These are phyloP conservation scores for Pythium phragmiticola DNA, from an alignment of 352 stramenopile genomes.

Conservation along the genomic window DNA sequence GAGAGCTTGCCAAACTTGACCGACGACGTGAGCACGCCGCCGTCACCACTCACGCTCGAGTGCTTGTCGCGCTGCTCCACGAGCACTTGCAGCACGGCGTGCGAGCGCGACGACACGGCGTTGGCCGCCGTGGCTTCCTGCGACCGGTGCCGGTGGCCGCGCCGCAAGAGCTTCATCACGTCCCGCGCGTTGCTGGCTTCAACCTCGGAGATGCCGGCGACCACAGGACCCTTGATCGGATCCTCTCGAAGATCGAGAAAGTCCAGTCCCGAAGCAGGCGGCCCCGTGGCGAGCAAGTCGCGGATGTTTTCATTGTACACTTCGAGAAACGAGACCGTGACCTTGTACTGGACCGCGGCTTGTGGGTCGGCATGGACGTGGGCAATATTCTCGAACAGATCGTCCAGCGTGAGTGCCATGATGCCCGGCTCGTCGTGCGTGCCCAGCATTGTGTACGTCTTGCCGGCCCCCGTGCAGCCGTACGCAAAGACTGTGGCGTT, in stretches of 20 bases:
- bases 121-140: conserved; percentile 90
- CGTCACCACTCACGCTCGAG: conserved; percentile 16
- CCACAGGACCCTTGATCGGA: conserved; percentile 75
- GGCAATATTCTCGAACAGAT: conserved; percentile 80
- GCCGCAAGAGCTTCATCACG: conserved; percentile 86
- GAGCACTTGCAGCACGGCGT: conserved; percentile 87
- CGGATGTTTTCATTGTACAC: conserved; percentile 95
- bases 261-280: conserved; percentile 23
- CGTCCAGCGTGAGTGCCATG: conserved; percentile 84
- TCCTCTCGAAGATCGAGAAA: conserved; percentile 87
- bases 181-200: conserved; percentile 70
- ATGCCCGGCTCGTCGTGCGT: conserved; percentile 81
- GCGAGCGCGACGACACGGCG: conserved; percentile 83
- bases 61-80: conserved; percentile 69
- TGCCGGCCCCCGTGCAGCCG: conserved; percentile 86
- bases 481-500: conserved; percentile 93
- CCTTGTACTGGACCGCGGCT: conserved; percentile 47
- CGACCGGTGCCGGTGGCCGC: conserved; percentile 84
- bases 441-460: conserved; percentile 92
- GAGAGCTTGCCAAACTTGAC: conserved; percentile 89
- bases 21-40: conserved; percentile 22
- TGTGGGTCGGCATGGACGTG: conserved; percentile 33
- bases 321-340: conserved; percentile 88
- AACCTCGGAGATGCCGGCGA: conserved; percentile 87
- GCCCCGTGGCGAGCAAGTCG: conserved; percentile 63